phyloP scores from a whole-genome alignment of 2,329 filamentous ascomycete species.

The Fusarium sp. region DNA sequence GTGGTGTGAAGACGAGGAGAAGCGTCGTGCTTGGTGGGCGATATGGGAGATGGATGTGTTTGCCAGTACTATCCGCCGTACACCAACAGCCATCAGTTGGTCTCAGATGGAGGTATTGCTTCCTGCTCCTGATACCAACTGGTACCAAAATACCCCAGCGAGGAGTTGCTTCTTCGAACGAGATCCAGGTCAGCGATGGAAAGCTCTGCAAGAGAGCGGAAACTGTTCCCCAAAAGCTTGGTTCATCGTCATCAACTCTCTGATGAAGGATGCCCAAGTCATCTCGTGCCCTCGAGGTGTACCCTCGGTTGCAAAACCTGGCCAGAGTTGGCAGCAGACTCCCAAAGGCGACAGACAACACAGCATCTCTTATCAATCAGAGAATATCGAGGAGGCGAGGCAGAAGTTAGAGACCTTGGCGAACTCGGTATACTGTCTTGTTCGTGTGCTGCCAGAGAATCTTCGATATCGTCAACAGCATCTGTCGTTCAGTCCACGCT shows the following conservation, averaged over 20 bases:
- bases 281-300: not conserved
- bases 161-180: not conserved
- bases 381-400: not conserved
- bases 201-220: fast-evolving
- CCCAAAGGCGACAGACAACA: not conserved
- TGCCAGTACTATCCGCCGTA: not conserved
- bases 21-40: not conserved
- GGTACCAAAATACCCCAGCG: not conserved
- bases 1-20: not conserved
- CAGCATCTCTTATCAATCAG: not conserved
- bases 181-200: not conserved
- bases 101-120: not conserved
- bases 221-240: not conserved
- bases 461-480: not conserved
- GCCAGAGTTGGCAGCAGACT: not conserved
- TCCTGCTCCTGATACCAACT: fast-evolving
- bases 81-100: not conserved
- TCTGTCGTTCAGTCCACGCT: not conserved
- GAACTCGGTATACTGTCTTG: not conserved
- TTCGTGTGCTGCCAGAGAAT: not conserved
- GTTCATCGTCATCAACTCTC: not conserved
- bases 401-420: not conserved
- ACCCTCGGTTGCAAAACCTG: not conserved
- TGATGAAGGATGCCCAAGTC: not conserved
- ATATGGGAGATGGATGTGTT: not conserved